Evolutionary conservation across 768 basidiomycete genomes (phyloP).

Genomic region (Coprinellus micaceus): DNA sequence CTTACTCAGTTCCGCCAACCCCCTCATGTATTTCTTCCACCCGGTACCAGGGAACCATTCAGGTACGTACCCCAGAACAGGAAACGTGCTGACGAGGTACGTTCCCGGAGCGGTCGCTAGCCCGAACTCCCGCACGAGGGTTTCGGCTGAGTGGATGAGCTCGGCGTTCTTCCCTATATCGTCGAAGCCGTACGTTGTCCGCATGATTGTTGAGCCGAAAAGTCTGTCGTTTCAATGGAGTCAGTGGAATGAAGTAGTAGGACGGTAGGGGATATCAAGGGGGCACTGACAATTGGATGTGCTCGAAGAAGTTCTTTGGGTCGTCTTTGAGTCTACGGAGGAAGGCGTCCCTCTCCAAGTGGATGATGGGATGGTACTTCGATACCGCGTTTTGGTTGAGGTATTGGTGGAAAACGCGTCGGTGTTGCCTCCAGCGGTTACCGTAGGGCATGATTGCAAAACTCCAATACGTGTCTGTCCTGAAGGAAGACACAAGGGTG

Average conservation of each 20-base stretch:
- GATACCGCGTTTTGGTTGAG: conserved; percentile 15
- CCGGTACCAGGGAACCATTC: conserved; percentile 38
- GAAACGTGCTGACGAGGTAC: conserved; percentile 22
- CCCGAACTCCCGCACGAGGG: conserved; percentile 22
- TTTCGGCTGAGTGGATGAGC: conserved; percentile 31
- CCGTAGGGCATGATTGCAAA: conserved; percentile 23
- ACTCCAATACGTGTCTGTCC: conserved; percentile 23
- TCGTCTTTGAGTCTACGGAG: conserved; percentile 25
- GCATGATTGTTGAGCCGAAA: conserved; percentile 20
- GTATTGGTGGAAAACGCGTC: conserved; percentile 21
- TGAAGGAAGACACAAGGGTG: not conserved
- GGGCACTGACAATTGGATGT: conserved; percentile 16
- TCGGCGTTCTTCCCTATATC: conserved; percentile 32
- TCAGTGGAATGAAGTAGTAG: not conserved
- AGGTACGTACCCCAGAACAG: conserved; percentile 32
- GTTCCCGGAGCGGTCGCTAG: conserved; percentile 23
- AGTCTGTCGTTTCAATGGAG: not conserved
- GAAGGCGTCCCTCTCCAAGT: conserved; percentile 24
- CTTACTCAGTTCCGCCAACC: conserved; percentile 15
- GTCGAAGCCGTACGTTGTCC: conserved; percentile 29
- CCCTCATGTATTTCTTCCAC: conserved; percentile 26
- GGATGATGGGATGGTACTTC: conserved; percentile 16
- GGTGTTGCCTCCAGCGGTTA: conserved; percentile 17
- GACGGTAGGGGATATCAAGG: too few relatives aligned
- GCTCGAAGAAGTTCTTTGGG: conserved; percentile 19